Conservation (phyloP, 805 yeast genomes). For the Candida awuae region DNA sequence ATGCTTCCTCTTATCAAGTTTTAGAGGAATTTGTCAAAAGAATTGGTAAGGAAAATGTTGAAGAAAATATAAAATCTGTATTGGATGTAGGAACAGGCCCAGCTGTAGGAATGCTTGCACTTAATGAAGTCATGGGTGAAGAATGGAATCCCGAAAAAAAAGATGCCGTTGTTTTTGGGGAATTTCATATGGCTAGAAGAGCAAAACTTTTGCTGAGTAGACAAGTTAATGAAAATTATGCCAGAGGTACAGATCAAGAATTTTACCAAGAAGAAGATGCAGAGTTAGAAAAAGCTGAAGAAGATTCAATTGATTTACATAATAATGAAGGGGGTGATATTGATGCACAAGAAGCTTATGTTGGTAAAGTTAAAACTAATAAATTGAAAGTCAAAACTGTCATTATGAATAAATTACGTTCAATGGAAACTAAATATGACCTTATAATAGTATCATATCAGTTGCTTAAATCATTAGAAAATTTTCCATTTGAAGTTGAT, state of each 20-base stretch:
- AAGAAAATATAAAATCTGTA: conserved; percentile 47
- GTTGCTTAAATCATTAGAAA: conserved; percentile 47
- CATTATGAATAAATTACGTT: conserved; percentile 42
- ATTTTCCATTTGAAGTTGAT: conserved; percentile 71
- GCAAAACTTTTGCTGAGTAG: conserved; percentile 72
- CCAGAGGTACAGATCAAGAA: conserved; percentile 15
- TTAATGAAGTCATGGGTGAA: conserved; percentile 73
- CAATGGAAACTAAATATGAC: conserved; percentile 55
- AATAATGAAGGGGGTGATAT: conserved; percentile 3
- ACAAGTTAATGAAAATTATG: conserved; percentile 44
- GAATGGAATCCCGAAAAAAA: conserved; percentile 53
- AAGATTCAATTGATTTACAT: conserved; percentile 18
- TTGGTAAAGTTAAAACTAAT: conserved; percentile 51
- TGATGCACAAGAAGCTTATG: conserved; percentile 32
- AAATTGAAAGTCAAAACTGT: conserved; percentile 47
- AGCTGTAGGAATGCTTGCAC: conserved; percentile 81
- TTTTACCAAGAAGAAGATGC: conserved; percentile 1
- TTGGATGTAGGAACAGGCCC: conserved; percentile 88
- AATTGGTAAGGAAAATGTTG: conserved; percentile 42
- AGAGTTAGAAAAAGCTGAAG: conserved; percentile 12
- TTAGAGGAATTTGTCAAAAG: conserved; percentile 58
- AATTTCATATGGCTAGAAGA: conserved; percentile 63
- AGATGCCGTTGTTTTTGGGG: conserved; percentile 66
- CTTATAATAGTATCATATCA: conserved; percentile 80
- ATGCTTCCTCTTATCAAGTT: conserved; percentile 59